Base-by-base conservation (phyloP, 225 moss, liverwort and hornwort species). In the Pseudisothecium myosuroides region DNA sequence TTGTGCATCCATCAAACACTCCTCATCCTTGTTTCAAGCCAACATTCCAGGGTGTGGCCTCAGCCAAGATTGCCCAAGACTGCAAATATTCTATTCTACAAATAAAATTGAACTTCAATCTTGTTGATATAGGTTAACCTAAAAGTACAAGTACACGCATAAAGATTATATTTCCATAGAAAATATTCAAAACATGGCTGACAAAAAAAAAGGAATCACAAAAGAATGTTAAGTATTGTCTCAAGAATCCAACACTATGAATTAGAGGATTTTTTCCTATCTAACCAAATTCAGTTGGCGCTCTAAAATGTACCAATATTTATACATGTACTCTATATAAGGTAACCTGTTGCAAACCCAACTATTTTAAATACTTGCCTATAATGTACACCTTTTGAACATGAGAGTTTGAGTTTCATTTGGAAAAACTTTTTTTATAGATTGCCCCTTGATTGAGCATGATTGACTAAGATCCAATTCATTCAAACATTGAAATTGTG, bases 1-100 rank as follows among this genome's bases (percentile, higher is more conserved):
- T 79, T 79, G 54, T 77, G 14, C 17, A 39, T 55, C 11, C 27
- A 79, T 58, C 1, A 1, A 75, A 32, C 12, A 49, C 4, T 75
- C 49, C 12, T 49, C 1, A 17, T n/a, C n/a, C 5, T 56, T n/a
- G n/a, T 56, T n/a, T 37, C 4, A 37, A 0, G 7, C 10, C 17
- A 56, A 56, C 0, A 1, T 26, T 79, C 3, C 1, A 56, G 2
- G 56, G 17, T 79, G 26, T 6, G 11, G 4, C 2, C 1, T 12
- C 0, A 27, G 17, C 39, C 0, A 7, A 78, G 37, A 54, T 36
- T 54, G 23, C 9, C 13, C 3, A 15, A 50, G 13, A 56, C n/a
- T 56, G n/a, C 10, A 36, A 19, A 20, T 41, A 80, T 28, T n/a
- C 7, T 41, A 29, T 41, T 29, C 39, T 28, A 41, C 6, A 55